Evolutionary conservation across 306 rosid species (phyloP).

Genomic region (Betula pendula): DNA sequence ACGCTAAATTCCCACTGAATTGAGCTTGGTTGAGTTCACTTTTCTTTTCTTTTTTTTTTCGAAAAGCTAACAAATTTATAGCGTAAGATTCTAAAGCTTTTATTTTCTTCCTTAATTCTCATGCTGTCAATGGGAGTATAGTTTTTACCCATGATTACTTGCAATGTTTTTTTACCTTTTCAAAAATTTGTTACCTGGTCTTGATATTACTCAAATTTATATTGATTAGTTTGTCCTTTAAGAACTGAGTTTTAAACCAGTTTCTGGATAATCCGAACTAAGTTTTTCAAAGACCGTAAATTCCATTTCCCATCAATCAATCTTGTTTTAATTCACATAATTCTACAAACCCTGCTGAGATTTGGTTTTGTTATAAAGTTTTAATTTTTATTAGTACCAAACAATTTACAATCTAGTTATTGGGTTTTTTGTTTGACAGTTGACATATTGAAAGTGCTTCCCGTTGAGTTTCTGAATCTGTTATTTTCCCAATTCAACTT

Average conservation of each 20-base stretch:
- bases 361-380: neutral
- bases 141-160: neutral
- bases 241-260: neutral
- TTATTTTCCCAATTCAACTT: neutral
- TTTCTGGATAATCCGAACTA: slow-evolving; percentile 5
- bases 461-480: neutral
- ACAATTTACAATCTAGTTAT: neutral
- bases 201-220: neutral
- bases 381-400: neutral
- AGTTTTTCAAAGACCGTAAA: neutral
- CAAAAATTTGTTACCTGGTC: neutral
- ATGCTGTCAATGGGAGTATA: neutral
- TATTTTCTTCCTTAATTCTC: neutral
- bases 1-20: neutral
- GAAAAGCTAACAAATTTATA: neutral
- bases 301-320: neutral
- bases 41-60: neutral
- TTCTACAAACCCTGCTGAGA: neutral
- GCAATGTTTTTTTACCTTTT: neutral
- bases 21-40: neutral
- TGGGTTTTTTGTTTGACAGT: neutral
- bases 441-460: neutral
- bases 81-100: neutral
- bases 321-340: neutral
- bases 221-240: neutral